phyloP scores from a whole-genome alignment of 345 rosid species.

The Hirschfeldia incana region DNA sequence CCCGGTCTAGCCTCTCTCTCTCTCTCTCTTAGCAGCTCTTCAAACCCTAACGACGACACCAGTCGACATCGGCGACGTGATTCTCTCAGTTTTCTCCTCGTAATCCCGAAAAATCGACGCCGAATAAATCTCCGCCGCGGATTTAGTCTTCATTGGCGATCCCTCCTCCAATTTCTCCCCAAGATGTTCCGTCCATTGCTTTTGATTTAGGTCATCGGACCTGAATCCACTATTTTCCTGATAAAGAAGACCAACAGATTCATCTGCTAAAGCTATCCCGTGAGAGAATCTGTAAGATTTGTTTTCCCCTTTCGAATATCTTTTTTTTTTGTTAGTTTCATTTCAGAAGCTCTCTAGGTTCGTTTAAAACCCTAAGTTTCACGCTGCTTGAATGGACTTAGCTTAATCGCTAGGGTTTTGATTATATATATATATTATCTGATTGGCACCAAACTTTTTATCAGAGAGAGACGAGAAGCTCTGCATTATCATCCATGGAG shows the following conservation, averaged over 20 bases:
- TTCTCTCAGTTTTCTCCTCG: conserved; percentile 14
- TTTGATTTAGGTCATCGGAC: conserved; percentile 15
- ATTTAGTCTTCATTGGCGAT: conserved; percentile 28
- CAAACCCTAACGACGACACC: conserved; percentile 41
- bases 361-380: conserved; percentile 32
- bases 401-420: neutral
- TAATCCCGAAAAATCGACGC: neutral
- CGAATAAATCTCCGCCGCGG: conserved; percentile 21
- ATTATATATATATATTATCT: neutral
- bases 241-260: conserved; percentile 13
- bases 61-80: conserved; percentile 38
- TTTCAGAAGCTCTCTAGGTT: conserved; percentile 28
- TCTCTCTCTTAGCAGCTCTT: conserved; percentile 16
- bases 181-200: conserved; percentile 20
- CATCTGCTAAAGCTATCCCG: conserved; percentile 10
- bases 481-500: conserved; percentile 11
- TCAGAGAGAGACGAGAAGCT: conserved; percentile 31
- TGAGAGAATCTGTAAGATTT: conserved; percentile 33
- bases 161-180: conserved; percentile 6
- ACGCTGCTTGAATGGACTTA: conserved; percentile 2
- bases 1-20: conserved; percentile 13
- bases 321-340: neutral
- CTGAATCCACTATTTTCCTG: conserved; percentile 19
- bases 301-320: neutral
- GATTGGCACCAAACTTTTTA: conserved; percentile 28